These are phyloP conservation scores for Cryptosporidium tyzzeri DNA, from an alignment of 169 alveolate genomes.

Conservation along the genomic window DNA sequence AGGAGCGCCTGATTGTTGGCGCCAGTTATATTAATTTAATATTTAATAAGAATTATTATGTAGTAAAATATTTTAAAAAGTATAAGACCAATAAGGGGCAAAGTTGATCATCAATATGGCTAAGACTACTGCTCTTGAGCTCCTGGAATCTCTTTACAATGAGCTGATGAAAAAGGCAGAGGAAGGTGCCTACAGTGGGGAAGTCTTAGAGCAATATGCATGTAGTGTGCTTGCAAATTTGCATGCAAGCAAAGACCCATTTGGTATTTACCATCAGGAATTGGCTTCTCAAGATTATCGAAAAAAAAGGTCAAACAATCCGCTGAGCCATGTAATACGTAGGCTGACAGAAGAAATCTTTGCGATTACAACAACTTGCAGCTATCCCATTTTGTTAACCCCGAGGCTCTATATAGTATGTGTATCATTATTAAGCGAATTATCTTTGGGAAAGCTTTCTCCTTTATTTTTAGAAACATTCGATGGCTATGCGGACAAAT, in stretches of 20 bases:
- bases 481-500: conserved; percentile 35
- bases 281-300: neutral
- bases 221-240: conserved; percentile 10
- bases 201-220: conserved; percentile 25
- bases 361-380: conserved; percentile 38
- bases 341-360: conserved; percentile 43
- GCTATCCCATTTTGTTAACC: conserved; percentile 20
- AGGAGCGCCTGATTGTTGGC: neutral
- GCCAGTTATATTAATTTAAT: neutral
- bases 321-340: conserved; percentile 26
- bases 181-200: conserved; percentile 6
- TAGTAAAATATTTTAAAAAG: neutral
- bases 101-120: neutral
- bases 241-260: conserved; percentile 49
- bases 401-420: conserved; percentile 21
- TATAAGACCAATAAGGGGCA: neutral
- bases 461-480: conserved; percentile 40
- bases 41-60: neutral
- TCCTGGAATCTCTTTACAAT: conserved; percentile 17
- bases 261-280: conserved; percentile 14
- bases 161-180: conserved; percentile 8
- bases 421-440: conserved; percentile 30
- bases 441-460: conserved; percentile 18
- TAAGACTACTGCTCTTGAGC: conserved; percentile 20
- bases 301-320: conserved; percentile 7